Percentiles rank a stretch among this genome's conserved stretches.
These are phyloP conservation scores for Pseudogymnoascus sp. DNA, from an alignment of 2,329 filamentous ascomycete genomes.

Conservation along the genomic window DNA sequence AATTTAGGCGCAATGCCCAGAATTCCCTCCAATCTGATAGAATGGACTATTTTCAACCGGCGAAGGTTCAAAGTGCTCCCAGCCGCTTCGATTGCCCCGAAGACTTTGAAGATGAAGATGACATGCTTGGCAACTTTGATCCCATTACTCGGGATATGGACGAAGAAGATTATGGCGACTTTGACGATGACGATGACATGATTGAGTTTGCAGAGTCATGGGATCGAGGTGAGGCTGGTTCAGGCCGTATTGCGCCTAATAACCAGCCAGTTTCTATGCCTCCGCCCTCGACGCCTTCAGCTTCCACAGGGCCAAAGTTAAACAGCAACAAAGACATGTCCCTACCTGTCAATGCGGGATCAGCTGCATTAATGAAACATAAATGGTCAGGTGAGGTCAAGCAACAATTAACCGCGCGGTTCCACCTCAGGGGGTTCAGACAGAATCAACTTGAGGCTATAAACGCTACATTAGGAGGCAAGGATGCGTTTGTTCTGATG, in stretches of 20 bases:
- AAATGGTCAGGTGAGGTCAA: constrained; percentile 84
- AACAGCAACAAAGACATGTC: constrained; percentile 23
- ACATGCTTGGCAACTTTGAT: constrained; percentile 11
- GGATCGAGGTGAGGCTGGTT: constrained; percentile 29
- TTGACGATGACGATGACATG: constrained; percentile 30
- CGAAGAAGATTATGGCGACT: constrained; percentile 20
- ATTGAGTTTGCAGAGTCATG: constrained; percentile 35
- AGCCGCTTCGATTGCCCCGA: constrained; percentile 15
- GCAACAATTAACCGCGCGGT: constrained; percentile 69
- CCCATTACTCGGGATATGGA: constrained; percentile 11
- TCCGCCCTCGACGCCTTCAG: constrained; percentile 1
- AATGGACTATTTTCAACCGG: background rate
- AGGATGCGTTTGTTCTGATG: constrained; percentile 94
- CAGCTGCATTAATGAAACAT: constrained; percentile 51
- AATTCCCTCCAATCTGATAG: background rate
- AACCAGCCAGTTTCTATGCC: background rate
- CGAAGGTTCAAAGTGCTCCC: background rate
- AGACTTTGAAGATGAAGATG: constrained; percentile 20
- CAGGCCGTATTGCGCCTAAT: constrained; percentile 5
- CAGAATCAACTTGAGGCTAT: constrained; percentile 92
- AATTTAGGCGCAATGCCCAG: background rate
- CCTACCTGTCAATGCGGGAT: constrained; percentile 24
- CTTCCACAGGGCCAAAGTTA: constrained; percentile 12
- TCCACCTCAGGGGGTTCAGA: constrained; percentile 79
- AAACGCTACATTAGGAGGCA: constrained; percentile 78